Evolutionary conservation across 495 filamentous ascomycete genomes (phyloP), one percentile per base, ranked within the genome.

Genomic region (Neurospora sp.): DNA sequence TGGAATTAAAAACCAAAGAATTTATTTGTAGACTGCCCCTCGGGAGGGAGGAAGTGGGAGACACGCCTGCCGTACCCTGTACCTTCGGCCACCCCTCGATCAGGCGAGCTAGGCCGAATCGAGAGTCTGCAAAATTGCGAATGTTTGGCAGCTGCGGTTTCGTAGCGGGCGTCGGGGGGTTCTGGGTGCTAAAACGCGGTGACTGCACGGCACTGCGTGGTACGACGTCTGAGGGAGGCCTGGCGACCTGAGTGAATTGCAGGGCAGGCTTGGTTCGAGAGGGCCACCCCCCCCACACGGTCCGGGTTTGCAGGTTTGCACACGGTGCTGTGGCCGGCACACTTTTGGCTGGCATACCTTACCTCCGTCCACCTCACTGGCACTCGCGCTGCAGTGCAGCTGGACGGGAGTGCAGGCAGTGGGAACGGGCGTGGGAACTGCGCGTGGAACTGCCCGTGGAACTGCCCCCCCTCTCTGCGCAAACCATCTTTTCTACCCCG

Each of bases 401-500:
- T 31, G 39, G 27, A 31, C 27, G 27, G 27, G 31, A 22, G 59
- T 44, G 70, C 70, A 72, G 18, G 70, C 70, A 35, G 31, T 35
- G 53, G 27, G 27, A 65, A 65, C 53, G 53, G 37, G 45, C 37
- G 16, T 40, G 72, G 68, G 35, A 37, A 37, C 35, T 37, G 35
- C 35, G 0, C 4, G 31, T 35, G 31, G 53, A 69, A 74, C 74
- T 77, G 76, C 74, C 69, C 61, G 73, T 70, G 72, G 74, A 71
- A 72, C 68, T 72, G 70, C 71, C 72, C 40, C 40, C 72, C 70
- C 73, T 72, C 74, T 74, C 77, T 71, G 70, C 61, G 74, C 77
- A 75, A 72, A 74, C 78, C 78, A 78, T 76, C 78, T 80, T 79
- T 79, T 76, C 78, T 77, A 75, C 77, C 78, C 76, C 69, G 68